Conservation (phyloP, 495 filamentous ascomycete genomes). For the Talaromyces ruber region DNA sequence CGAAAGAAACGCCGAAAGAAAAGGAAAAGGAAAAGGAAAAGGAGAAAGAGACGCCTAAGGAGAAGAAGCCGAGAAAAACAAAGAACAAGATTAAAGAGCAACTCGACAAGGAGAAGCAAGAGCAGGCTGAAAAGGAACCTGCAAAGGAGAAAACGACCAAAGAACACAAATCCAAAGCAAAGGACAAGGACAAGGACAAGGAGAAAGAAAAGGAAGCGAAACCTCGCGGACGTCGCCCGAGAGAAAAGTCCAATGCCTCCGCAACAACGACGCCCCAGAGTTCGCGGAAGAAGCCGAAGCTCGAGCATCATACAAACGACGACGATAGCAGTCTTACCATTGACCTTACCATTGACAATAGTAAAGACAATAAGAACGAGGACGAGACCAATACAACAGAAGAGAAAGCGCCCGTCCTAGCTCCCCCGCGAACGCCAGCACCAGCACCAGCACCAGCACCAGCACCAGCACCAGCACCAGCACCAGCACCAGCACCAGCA, state of each 20-base stretch:
- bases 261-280: conserved; percentile 13
- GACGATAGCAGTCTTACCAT: conserved; percentile 13
- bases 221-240: conserved; percentile 27
- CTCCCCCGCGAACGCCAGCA: conserved; percentile 3
- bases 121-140: not conserved
- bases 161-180: not conserved
- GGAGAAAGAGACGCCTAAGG: conserved; percentile 17
- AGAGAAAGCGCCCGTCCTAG: not conserved
- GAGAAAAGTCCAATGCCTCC: conserved; percentile 28
- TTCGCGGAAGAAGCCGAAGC: conserved; percentile 40
- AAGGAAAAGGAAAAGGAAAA: conserved; percentile 13
- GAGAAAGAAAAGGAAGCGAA: conserved; percentile 14
- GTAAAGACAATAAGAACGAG: not conserved
- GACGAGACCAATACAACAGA: conserved; percentile 7
- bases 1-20: conserved; percentile 21
- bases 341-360: not conserved
- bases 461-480: too few relatives aligned
- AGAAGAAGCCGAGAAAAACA: conserved; percentile 23
- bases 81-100: conserved; percentile 9
- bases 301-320: conserved; percentile 23
- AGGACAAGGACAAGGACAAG: conserved; percentile 1
- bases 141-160: not conserved
- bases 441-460: conserved; percentile 11
- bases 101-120: conserved; percentile 6
- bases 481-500: too few relatives aligned